These are phyloP conservation scores for Opeltia flavorubescens DNA, from an alignment of 495 filamentous ascomycete species.

Conservation along the genomic window DNA sequence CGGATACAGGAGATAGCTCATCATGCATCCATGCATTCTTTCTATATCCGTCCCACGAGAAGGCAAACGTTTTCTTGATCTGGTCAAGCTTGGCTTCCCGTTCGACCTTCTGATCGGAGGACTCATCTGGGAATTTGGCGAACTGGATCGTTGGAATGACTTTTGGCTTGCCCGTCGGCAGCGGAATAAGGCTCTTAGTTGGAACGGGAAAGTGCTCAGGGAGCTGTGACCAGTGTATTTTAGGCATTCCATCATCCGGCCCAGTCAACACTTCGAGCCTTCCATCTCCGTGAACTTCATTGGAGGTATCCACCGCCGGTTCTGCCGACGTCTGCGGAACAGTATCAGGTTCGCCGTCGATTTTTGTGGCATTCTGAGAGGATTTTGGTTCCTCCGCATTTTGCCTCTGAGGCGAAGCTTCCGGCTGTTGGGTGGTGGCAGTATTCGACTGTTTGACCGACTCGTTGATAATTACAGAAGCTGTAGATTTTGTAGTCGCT, in stretches of 20 bases:
- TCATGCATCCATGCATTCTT: conserved; percentile 65
- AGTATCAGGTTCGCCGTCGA: conserved; percentile 3
- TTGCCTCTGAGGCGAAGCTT: neutral
- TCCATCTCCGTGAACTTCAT: conserved; percentile 22
- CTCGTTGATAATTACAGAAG: neutral
- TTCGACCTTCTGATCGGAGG: conserved; percentile 40
- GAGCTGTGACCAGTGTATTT: conserved; percentile 54
- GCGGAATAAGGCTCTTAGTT: conserved; percentile 49
- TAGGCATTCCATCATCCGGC: conserved; percentile 17
- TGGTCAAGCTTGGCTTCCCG: conserved; percentile 48
- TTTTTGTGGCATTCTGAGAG: conserved; percentile 6
- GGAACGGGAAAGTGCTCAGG: conserved; percentile 64
- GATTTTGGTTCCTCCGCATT: conserved; percentile 1
- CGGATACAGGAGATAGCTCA: conserved; percentile 56
- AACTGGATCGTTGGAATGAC: conserved; percentile 60
- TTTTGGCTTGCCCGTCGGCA: conserved; percentile 59
- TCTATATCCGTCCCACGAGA: conserved; percentile 68
- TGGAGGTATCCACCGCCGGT: conserved; percentile 10
- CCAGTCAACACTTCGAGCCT: conserved; percentile 25
- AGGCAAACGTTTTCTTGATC: conserved; percentile 51
- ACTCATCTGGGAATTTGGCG: conserved; percentile 49
- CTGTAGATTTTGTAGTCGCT: neutral
- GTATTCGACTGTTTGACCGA: neutral
- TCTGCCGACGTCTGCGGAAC: neutral
- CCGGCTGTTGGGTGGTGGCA: neutral